Evolutionary conservation across 2,329 filamentous ascomycete species (phyloP).

Genomic region (Ophiocordyceps polyrhachis-furcata): DNA sequence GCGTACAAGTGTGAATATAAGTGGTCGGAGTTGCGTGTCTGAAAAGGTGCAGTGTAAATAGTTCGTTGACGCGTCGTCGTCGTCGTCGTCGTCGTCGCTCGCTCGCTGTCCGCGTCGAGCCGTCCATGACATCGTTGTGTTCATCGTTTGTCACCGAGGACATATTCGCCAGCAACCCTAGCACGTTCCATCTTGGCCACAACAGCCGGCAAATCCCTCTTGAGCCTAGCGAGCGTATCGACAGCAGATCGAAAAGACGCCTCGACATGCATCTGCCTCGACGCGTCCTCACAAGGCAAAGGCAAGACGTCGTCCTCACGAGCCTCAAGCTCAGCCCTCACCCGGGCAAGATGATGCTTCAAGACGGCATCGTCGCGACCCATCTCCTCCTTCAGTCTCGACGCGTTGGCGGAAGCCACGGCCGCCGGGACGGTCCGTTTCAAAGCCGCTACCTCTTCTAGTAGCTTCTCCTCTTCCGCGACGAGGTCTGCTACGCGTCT

Average conservation of each 20-base stretch:
- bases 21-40: too few species aligned
- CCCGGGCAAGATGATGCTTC: conserved; percentile 9
- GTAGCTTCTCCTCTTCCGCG: conserved; percentile 42
- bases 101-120: too few species aligned
- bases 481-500: conserved; percentile 40
- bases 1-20: too few species aligned
- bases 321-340: conserved; percentile 7
- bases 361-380: conserved; percentile 28
- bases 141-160: conserved; percentile 12
- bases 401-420: conserved; percentile 23
- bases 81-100: too few species aligned
- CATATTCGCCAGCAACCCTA: conserved; percentile 38
- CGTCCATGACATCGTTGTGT: too few species aligned
- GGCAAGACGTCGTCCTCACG: conserved; percentile 7
- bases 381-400: conserved; percentile 19
- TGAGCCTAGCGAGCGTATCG: conserved; percentile 30
- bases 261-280: conserved; percentile 26
- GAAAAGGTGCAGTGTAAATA: too few species aligned
- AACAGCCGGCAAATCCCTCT: conserved; percentile 40
- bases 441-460: conserved; percentile 42
- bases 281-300: conserved; percentile 10
- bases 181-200: conserved; percentile 49
- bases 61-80: too few species aligned
- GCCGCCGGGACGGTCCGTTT: conserved; percentile 32
- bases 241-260: conserved; percentile 26